Conservation (phyloP, 306 rosid genomes). For the Luffa aegyptiaca region DNA sequence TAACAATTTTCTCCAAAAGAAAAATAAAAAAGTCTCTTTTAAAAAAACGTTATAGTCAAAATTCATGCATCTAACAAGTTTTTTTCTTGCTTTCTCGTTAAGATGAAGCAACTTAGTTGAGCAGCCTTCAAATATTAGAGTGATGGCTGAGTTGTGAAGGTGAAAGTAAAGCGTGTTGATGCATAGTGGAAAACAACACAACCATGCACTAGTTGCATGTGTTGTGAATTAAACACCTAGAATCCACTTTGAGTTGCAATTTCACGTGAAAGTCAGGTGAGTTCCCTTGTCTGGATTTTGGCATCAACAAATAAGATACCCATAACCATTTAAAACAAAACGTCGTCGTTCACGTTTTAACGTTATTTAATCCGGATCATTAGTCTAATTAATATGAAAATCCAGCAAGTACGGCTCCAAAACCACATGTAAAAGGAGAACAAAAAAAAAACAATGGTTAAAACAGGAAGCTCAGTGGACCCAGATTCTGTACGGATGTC, state of each 20-base stretch:
- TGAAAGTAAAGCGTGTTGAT: too few relatives aligned
- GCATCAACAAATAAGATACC: too few relatives aligned
- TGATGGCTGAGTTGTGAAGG: neutral
- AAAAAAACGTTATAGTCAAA: neutral
- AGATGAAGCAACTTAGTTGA: neutral
- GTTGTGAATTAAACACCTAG: too few relatives aligned
- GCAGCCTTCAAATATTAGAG: neutral
- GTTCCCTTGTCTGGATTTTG: too few relatives aligned
- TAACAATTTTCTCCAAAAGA: neutral
- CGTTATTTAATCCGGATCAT: too few relatives aligned
- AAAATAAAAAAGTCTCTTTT: neutral
- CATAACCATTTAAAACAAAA: too few relatives aligned
- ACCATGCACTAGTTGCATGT: too few relatives aligned
- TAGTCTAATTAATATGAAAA: neutral
- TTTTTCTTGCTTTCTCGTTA: neutral
- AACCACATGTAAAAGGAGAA: neutral
- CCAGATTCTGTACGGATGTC: neutral
- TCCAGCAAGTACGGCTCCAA: neutral
- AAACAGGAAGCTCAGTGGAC: neutral
- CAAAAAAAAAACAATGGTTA: neutral
- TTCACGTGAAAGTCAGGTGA: too few relatives aligned
- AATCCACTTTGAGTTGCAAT: too few relatives aligned
- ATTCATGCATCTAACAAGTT: neutral
- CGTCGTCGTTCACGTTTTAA: too few relatives aligned
- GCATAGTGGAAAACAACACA: too few relatives aligned